Percentiles rank a stretch among this genome's conserved stretches.
Evolutionary conservation across 805 yeast species (phyloP).

Genomic region (Candida jianshihensis): DNA sequence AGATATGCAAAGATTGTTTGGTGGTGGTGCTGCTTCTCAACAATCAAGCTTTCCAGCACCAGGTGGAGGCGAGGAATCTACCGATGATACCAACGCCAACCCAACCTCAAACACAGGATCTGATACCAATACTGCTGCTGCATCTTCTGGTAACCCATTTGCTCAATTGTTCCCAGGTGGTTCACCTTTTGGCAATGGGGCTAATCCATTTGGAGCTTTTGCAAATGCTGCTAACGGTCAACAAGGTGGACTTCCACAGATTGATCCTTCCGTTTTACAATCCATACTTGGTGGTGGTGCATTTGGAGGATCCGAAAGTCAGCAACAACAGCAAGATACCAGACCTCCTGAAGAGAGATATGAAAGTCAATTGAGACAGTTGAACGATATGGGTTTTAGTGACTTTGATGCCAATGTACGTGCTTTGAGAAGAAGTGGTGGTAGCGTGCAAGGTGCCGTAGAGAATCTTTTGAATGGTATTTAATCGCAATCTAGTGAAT

Average conservation of each 20-base stretch:
- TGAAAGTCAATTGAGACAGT: conserved; percentile 63
- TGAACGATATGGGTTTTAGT: conserved; percentile 80
- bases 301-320: conserved; percentile 7
- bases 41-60: conserved; percentile 42
- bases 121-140: conserved; percentile 18
- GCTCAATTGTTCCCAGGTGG: conserved; percentile 35
- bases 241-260: conserved; percentile 29
- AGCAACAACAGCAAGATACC: conserved; percentile 33
- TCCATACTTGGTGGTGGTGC: conserved; percentile 37
- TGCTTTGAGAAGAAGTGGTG: conserved; percentile 92
- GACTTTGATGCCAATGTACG: conserved; percentile 89
- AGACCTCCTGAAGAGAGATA: conserved; percentile 79
- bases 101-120: not conserved
- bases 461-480: conserved; percentile 70
- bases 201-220: conserved; percentile 37
- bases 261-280: conserved; percentile 42
- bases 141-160: conserved; percentile 39
- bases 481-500: not conserved
- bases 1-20: conserved; percentile 54
- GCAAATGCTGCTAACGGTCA: conserved; percentile 19
- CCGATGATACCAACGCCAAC: conserved; percentile 7
- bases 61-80: conserved; percentile 25
- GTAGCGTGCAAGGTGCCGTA: conserved; percentile 94
- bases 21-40: conserved; percentile 27
- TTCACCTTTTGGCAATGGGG: conserved; percentile 16